Conservation (phyloP, 495 filamentous ascomycete species). For the Aspergillus incahuasiensis region DNA sequence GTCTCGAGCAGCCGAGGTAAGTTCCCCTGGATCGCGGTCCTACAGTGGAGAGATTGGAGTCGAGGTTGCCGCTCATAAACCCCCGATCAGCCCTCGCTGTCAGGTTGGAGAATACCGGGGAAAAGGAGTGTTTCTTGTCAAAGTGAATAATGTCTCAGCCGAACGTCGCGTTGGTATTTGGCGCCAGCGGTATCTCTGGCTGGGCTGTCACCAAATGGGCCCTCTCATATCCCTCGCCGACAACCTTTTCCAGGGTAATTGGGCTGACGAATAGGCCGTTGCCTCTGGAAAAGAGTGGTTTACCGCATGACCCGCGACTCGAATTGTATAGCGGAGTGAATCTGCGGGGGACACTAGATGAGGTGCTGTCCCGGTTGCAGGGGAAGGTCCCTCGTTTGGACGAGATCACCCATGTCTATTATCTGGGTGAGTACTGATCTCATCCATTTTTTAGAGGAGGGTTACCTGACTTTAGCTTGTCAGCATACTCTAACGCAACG, state of each 20-base stretch:
- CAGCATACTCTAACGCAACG: slow-evolving; percentile 22
- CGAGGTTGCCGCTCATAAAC: too few relatives aligned
- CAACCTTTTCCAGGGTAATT: slow-evolving; percentile 24
- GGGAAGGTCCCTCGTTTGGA: slow-evolving; percentile 21
- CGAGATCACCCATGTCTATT: slow-evolving; percentile 27
- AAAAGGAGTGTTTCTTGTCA: too few relatives aligned
- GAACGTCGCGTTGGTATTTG: slow-evolving; percentile 23
- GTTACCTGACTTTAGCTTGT: too few relatives aligned
- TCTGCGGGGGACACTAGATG: slow-evolving; percentile 17
- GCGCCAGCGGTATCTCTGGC: slow-evolving; percentile 28
- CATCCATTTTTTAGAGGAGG: too few relatives aligned
- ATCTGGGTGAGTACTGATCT: slow-evolving; percentile 26
- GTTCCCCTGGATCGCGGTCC: too few relatives aligned
- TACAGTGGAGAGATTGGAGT: too few relatives aligned
- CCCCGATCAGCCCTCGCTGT: too few relatives aligned
- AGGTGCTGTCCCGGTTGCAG: slow-evolving; percentile 12
- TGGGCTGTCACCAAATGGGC: slow-evolving; percentile 26
- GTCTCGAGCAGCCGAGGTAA: too few relatives aligned
- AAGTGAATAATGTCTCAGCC: too few relatives aligned
- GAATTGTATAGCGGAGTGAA: slow-evolving; percentile 21
- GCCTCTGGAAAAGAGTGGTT: slow-evolving; percentile 12
- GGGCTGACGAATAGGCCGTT: slow-evolving; percentile 22
- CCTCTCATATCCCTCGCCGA: slow-evolving; percentile 23
- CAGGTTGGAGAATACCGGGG: too few relatives aligned
- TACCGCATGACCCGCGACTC: slow-evolving; percentile 21